Base-by-base conservation (phyloP, 2,329 filamentous ascomycete species). In the Diaporthe caulivora region DNA sequence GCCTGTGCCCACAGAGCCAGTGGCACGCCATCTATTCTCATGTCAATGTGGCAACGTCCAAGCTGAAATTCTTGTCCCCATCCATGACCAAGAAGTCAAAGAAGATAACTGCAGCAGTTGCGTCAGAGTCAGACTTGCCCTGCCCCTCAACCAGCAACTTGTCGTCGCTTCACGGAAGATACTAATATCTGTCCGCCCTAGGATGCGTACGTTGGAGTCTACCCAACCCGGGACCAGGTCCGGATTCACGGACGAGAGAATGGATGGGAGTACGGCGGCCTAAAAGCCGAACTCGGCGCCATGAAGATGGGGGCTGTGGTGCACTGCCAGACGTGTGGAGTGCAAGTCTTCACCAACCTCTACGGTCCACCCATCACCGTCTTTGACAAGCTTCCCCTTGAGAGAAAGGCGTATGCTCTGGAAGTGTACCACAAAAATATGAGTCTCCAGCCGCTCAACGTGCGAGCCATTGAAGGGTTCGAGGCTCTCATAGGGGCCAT, bases 11-110 rank as follows among this genome's bases (percentile, higher is more conserved):
- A 51, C 44, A 3, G 31, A 65, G 6, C 29, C 44, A 37, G 44
- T 31, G 29, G 42, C 62, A 29, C 68, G 44, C 18, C 68, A 75
- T 29, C 10, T 58, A 13, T 75, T 75, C 42, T 72, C 74, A 3
- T 76, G 74, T 34, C 74, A 76, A 40, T 76, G 74, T 51, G 73
- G 73, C 0, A 18, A 37, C 18, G 71, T 75, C 3, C 53, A 67
- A 44, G 70, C 73, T 26, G 57, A 51, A 40, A 65, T 76, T 13
- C 40, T 71, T 21, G 47, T 53, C 1, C 64, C 73, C 85, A 47
- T 86, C 83, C 73, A 83, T 83, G 11, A 81, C 82, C 51, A 86
- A 85, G 74, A 85, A 83, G 70, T 84, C 82, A 57, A 81, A 81
- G 37, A 83, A 82, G 55, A 81, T 81, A 62, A 82, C 85, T 69